These are phyloP conservation scores for Ambispora gerdemannii DNA, from an alignment of 192 early-diverging fungal species.

Conservation along the genomic window DNA sequence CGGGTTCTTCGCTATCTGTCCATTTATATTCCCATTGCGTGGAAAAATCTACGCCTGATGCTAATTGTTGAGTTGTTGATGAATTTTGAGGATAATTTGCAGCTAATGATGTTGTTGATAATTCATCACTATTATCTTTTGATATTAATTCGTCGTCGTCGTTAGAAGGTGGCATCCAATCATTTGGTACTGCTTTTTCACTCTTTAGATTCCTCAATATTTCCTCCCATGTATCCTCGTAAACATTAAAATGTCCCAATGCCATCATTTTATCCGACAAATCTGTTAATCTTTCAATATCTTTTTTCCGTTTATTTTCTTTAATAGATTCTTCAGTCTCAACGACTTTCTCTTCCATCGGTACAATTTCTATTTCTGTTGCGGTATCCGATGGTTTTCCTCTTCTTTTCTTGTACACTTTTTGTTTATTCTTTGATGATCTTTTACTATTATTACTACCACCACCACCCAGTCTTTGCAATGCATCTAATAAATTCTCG, in stretches of 20 bases:
- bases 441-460: slow-evolving; percentile 43
- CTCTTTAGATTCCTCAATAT: slow-evolving; percentile 60
- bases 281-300: slow-evolving; percentile 64
- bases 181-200: slow-evolving; percentile 53
- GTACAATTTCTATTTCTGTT: slow-evolving; percentile 37
- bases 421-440: slow-evolving; percentile 46
- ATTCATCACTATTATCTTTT: slow-evolving; percentile 30
- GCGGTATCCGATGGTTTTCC: slow-evolving; percentile 40
- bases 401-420: slow-evolving; percentile 30
- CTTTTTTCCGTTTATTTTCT: slow-evolving; percentile 39
- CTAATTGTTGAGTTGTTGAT: slow-evolving; percentile 15
- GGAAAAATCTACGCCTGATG: no score
- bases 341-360: slow-evolving; percentile 6
- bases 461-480: slow-evolving; percentile 54
- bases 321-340: slow-evolving; percentile 37
- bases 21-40: slow-evolving; percentile 48
- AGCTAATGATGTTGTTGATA: slow-evolving; percentile 23
- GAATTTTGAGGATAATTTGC: slow-evolving; percentile 5
- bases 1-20: slow-evolving; percentile 31
- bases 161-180: slow-evolving; percentile 51
- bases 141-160: background rate
- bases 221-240: slow-evolving; percentile 68
- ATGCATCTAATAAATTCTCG: slow-evolving; percentile 57
- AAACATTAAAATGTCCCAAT: slow-evolving; percentile 61
- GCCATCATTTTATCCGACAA: slow-evolving; percentile 72